Evolutionary conservation across 495 filamentous ascomycete species (phyloP).

Genomic region (Xeromyces bisporus): DNA sequence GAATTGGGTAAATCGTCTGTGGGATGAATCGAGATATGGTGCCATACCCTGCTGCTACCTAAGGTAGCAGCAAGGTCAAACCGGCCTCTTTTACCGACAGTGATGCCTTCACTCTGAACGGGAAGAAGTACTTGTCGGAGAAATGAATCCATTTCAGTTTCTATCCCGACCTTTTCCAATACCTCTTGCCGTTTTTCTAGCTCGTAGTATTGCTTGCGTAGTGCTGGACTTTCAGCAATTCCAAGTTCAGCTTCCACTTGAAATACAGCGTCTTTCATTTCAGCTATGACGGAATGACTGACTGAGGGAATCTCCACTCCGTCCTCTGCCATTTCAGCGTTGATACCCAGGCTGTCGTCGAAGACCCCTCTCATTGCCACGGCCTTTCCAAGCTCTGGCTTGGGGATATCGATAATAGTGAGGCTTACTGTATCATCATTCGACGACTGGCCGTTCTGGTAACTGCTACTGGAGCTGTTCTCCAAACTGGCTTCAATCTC

Average conservation of each 20-base stretch:
- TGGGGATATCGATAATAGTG: constrained; percentile 73
- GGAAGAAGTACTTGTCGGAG: constrained; percentile 73
- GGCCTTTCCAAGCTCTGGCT: constrained; percentile 65
- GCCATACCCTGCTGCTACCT: constrained; percentile 80
- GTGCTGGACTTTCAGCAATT: constrained; percentile 44
- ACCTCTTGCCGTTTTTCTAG: constrained; percentile 66
- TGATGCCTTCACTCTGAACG: constrained; percentile 53
- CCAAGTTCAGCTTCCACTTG: constrained; percentile 73
- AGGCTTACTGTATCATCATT: constrained; percentile 77
- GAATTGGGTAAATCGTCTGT: constrained; percentile 68
- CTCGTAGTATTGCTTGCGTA: constrained; percentile 58
- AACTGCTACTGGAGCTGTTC: constrained; percentile 38
- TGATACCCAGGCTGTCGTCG: constrained; percentile 82
- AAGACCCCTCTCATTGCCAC: constrained; percentile 76
- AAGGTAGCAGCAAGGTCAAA: constrained; percentile 54
- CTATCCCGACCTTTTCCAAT: constrained; percentile 67
- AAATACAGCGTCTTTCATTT: constrained; percentile 66
- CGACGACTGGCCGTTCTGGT: constrained; percentile 40
- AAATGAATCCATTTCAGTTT: constrained; percentile 72
- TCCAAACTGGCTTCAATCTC: constrained; percentile 56
- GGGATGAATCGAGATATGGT: constrained; percentile 81
- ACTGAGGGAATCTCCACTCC: constrained; percentile 54
- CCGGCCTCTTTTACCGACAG: constrained; percentile 53
- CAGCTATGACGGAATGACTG: constrained; percentile 62
- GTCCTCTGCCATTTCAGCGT: constrained; percentile 91